phyloP scores from a whole-genome alignment of 2,329 filamentous ascomycete genomes.

The Apiospora rasikravindrae region DNA sequence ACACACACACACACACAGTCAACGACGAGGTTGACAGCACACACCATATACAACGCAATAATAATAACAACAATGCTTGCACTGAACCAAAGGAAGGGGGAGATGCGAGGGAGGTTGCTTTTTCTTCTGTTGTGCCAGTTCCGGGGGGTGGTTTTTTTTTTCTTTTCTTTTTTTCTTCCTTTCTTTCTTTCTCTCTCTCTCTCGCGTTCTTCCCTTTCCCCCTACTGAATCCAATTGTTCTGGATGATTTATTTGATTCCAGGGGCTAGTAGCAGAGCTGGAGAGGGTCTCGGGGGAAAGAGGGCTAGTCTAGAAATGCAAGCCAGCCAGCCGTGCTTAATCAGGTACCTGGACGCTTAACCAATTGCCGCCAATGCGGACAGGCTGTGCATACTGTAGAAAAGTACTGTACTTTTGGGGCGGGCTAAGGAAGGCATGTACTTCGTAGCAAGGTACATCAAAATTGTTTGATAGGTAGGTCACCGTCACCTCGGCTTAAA shows the following conservation, averaged over 20 bases:
- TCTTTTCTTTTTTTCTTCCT: neutral
- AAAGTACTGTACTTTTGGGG: too few species aligned
- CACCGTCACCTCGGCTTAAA: too few species aligned
- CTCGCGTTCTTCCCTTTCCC: neutral
- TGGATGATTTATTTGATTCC: neutral
- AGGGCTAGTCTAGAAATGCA: neutral
- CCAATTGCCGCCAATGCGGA: neutral
- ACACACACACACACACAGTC: neutral
- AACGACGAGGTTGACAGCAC: neutral
- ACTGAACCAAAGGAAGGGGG: neutral
- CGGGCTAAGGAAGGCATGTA: too few species aligned
- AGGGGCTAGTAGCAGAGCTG: neutral
- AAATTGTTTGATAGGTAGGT: too few species aligned
- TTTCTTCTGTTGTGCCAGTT: neutral
- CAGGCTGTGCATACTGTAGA: too few species aligned
- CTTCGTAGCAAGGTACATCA: too few species aligned
- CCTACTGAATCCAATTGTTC: constrained; percentile 8
- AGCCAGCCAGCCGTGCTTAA: neutral
- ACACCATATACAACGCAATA: neutral
- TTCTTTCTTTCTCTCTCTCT: too few species aligned
- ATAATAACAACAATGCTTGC: neutral
- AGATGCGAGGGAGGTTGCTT: neutral
- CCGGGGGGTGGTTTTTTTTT: neutral
- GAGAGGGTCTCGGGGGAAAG: neutral
- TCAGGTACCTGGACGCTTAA: neutral